A percentile compares a stretch with the other conserved stretches of the same genome.
Evolutionary conservation across 768 basidiomycete genomes (phyloP).

Genomic region (Amanita phalloides): DNA sequence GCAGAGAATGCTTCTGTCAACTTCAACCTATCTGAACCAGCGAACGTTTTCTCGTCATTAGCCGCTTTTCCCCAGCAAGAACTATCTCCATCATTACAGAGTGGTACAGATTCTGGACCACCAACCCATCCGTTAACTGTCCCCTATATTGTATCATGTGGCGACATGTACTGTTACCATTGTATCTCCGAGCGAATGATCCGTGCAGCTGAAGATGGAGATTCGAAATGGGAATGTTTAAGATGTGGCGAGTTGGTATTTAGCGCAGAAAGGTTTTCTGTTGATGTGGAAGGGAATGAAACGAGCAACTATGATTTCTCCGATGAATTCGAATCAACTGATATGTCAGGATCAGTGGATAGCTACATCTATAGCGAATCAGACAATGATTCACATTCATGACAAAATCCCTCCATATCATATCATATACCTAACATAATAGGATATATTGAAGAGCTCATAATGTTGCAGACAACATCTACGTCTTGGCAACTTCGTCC

Average conservation of each 20-base stretch:
- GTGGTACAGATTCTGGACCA: conserved; percentile 26
- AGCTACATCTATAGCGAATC: conserved; percentile 34
- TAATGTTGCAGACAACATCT: background rate
- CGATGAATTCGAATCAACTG: conserved; percentile 34
- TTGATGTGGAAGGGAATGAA: conserved; percentile 30
- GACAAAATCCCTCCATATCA: background rate
- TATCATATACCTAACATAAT: background rate
- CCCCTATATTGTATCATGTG: conserved; percentile 77
- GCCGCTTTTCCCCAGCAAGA: conserved; percentile 13
- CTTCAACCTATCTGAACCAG: conserved; percentile 42
- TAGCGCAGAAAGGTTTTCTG: conserved; percentile 48
- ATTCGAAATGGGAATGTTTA: conserved; percentile 70
- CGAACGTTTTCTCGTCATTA: conserved; percentile 35
- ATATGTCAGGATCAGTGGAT: conserved; percentile 45
- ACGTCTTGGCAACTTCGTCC: conserved; percentile 29
- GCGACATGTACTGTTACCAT: conserved; percentile 87
- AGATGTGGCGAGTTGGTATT: conserved; percentile 62
- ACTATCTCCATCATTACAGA: conserved; percentile 13
- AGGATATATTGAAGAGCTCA: background rate
- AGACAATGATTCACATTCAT: conserved; percentile 7
- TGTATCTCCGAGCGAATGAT: conserved; percentile 83
- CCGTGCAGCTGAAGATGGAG: conserved; percentile 51
- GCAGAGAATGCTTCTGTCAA: conserved; percentile 61
- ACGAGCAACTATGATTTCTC: conserved; percentile 53
- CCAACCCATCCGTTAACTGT: conserved; percentile 62